Evolutionary conservation across 768 basidiomycete species (phyloP).

Genomic region (Saitozyma podzolica): DNA sequence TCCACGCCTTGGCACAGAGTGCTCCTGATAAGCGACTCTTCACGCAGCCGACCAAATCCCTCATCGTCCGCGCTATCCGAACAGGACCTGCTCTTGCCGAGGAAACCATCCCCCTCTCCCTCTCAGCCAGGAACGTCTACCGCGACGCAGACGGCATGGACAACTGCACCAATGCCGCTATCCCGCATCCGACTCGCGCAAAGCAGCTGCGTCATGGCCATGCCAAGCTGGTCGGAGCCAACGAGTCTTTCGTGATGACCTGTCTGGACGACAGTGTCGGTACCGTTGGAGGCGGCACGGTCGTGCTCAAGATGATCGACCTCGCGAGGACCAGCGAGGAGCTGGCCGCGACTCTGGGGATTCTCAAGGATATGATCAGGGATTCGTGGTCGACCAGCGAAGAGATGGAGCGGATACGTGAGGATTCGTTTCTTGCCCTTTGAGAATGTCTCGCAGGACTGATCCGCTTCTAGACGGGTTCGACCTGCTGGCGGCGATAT

Average conservation of each 20-base stretch:
- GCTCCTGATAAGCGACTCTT: constrained; percentile 36
- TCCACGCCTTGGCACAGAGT: constrained; percentile 33
- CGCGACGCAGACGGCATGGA: neutral
- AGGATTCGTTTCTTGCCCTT: constrained; percentile 36
- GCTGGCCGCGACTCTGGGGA: constrained; percentile 67
- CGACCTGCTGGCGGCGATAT: constrained; percentile 74
- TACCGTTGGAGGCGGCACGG: constrained; percentile 77
- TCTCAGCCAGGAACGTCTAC: constrained; percentile 29
- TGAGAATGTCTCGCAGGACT: neutral
- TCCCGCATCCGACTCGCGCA: constrained; percentile 35
- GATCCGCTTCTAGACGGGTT: constrained; percentile 66
- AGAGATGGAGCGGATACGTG: constrained; percentile 86
- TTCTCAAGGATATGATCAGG: constrained; percentile 73
- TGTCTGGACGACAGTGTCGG: constrained; percentile 73
- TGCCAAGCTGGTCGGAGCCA: constrained; percentile 29
- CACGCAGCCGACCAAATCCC: constrained; percentile 37
- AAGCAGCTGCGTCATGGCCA: constrained; percentile 28
- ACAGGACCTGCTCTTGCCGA: constrained; percentile 41
- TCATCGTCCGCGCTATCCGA: constrained; percentile 47
- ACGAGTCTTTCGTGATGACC: constrained; percentile 16
- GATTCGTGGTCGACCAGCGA: constrained; percentile 92
- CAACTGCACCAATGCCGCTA: constrained; percentile 32
- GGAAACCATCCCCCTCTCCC: constrained; percentile 41
- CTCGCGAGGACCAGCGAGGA: constrained; percentile 77
- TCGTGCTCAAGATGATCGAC: constrained; percentile 72